Conservation (phyloP, 2,329 filamentous ascomycete species). For the Pseudonectria foliicola region DNA sequence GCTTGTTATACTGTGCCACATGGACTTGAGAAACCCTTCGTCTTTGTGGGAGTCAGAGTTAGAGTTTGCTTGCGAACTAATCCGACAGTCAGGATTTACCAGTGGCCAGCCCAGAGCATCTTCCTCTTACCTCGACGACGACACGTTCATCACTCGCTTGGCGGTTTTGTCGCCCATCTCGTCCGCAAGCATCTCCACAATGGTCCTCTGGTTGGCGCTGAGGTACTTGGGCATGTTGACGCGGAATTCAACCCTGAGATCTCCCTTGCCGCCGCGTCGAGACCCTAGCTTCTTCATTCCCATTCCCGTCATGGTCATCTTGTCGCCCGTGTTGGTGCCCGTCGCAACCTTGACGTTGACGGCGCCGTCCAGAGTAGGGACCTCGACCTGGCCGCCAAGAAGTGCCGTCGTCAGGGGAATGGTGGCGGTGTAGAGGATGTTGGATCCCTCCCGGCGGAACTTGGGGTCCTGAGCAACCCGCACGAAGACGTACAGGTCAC, state of each 20-base stretch:
- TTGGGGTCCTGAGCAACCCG: slow-evolving; percentile 83
- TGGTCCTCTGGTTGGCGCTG: slow-evolving; percentile 81
- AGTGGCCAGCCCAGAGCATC: not conserved
- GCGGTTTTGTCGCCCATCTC: slow-evolving; percentile 92
- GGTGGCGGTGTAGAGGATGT: slow-evolving; percentile 86
- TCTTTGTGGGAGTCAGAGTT: slow-evolving; percentile 56
- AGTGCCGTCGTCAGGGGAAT: slow-evolving; percentile 90
- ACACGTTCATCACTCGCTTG: slow-evolving; percentile 83
- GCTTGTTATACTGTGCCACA: slow-evolving; percentile 90
- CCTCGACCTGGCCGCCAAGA: slow-evolving; percentile 79
- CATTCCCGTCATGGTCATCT: slow-evolving; percentile 80
- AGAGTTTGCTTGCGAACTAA: slow-evolving; percentile 11
- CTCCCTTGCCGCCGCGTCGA: slow-evolving; percentile 63
- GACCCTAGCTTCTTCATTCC: slow-evolving; percentile 83
- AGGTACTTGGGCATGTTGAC: slow-evolving; percentile 94
- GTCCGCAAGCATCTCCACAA: slow-evolving; percentile 92
- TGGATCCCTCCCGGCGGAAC: slow-evolving; percentile 79
- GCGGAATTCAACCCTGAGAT: slow-evolving; percentile 90
- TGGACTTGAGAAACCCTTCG: slow-evolving; percentile 85
- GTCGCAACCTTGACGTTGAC: slow-evolving; percentile 88
- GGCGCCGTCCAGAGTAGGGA: slow-evolving; percentile 85
- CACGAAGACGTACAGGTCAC: slow-evolving; percentile 88
- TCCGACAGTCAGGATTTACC: slow-evolving; percentile 4
- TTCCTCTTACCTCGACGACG: slow-evolving; percentile 25
- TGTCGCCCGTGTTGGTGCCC: slow-evolving; percentile 87